These are phyloP conservation scores for Francoa sonchifolia DNA, from an alignment of 441 rosid species.

Conservation along the genomic window DNA sequence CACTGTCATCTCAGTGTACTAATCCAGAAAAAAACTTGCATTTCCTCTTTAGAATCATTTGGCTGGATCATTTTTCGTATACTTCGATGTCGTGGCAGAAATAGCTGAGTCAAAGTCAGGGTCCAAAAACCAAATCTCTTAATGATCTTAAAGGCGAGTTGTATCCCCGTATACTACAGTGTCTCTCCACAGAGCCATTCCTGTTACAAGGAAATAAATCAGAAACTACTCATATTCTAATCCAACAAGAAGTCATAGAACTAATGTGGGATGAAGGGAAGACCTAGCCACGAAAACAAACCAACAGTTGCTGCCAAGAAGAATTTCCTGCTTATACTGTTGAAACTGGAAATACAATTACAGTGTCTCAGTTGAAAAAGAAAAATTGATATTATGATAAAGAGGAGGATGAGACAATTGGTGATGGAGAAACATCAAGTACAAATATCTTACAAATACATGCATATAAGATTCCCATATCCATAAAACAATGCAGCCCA, in stretches of 20 bases:
- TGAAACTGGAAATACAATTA: conserved; percentile 30
- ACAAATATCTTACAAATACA: conserved; percentile 54
- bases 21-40: too few species aligned
- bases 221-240: too few species aligned
- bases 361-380: conserved; percentile 1
- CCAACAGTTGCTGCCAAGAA: not conserved
- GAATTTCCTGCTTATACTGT: conserved; percentile 17
- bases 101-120: too few species aligned
- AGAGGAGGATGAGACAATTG: too few species aligned
- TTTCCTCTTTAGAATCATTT: too few species aligned
- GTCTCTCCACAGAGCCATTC: conserved; percentile 65
- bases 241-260: conserved; percentile 39
- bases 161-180: conserved; percentile 43
- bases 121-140: conserved; percentile 47
- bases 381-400: not conserved
- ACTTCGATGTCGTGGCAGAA: too few species aligned
- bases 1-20: too few species aligned
- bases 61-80: too few species aligned
- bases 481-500: conserved; percentile 89
- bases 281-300: not conserved
- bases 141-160: conserved; percentile 50
- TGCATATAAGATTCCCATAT: conserved; percentile 71
- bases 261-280: conserved; percentile 3
- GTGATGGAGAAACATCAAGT: too few species aligned
- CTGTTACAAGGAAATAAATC: conserved; percentile 23